phyloP scores from a whole-genome alignment of 345 rosid species.

The Trapa bicornis region DNA sequence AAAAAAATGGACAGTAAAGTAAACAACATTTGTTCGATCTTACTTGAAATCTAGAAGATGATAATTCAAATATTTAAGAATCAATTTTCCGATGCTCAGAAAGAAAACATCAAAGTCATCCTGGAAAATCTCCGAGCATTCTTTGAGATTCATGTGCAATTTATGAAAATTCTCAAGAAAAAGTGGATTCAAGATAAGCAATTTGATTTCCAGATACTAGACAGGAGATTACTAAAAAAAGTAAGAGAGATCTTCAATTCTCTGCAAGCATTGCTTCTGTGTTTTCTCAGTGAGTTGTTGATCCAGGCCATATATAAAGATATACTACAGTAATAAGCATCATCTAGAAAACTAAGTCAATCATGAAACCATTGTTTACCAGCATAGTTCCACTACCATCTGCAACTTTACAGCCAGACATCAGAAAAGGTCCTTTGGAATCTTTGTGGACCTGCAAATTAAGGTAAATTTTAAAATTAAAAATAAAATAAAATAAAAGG shows the following conservation, averaged over 20 bases:
- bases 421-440: slow-evolving; percentile 61
- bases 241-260: neutral
- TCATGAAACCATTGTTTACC: slow-evolving; percentile 29
- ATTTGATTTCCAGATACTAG: no score
- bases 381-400: slow-evolving; percentile 94
- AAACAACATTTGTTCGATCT: neutral
- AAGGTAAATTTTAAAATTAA: slow-evolving; percentile 5
- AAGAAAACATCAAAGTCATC: no score
- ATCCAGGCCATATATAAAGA: neutral
- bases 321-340: neutral
- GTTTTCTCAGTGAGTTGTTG: neutral
- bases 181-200: no score
- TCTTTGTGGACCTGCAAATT: slow-evolving; percentile 67
- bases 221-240: no score
- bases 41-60: neutral
- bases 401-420: slow-evolving; percentile 99
- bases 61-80: neutral
- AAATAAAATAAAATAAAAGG: neutral
- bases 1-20: neutral
- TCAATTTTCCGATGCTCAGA: neutral
- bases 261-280: neutral
- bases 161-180: no score
- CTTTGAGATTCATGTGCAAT: no score
- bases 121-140: no score
- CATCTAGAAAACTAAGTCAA: neutral